Base-by-base conservation (phyloP, 768 basidiomycete genomes). In the Coprinopsis marcescibilis region DNA sequence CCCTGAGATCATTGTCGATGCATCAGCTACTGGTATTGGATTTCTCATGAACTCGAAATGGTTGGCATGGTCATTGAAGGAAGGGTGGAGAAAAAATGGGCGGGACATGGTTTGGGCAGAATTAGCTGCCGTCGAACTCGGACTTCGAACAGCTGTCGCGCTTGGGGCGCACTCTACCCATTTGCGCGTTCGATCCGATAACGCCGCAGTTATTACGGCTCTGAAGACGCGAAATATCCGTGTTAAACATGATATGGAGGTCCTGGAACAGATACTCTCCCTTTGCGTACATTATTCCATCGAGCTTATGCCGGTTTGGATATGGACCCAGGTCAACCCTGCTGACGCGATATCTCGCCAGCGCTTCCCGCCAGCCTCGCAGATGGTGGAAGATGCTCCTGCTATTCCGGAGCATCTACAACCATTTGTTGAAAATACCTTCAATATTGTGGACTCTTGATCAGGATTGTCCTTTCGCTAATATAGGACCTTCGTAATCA, bases 71-170 rank as follows among this genome's bases (percentile, higher is more conserved):
- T 52, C 58, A 21, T 55, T 73, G 10, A 56, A 45, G 14, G 34
- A 49, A 0, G 64, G 65, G 4, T 68, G 67, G 65, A 51, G 55
- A 13, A 27, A 39, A 3, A 43, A 58, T 0, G 58, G 60, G 6
- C 33, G 65, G 5, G 55, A 65, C 45, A 75, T 71, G 15, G 64
- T 65, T 4, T 76, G 73, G 72, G 68, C 65, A 0, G 73, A 75
- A 54, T 65, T 73, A 58, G 63, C 69, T 0, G 72, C 69, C 0
- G 58, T 73, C 1, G 72, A 75, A 43, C 55, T 76, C 1, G 72
- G 68, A 0, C 24, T 75, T 0, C 60, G 58, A 1, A 57, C 65
- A 1, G 32, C 68, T 4, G 53, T 69, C 2, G 50, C 63, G 0
- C 39, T 57, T 0, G 59, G 60, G 1, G 52, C 58, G 25, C 41